These are phyloP conservation scores for Dillenia suffruticosa DNA, from an alignment of 164 flowering plant genomes.

Conservation along the genomic window DNA sequence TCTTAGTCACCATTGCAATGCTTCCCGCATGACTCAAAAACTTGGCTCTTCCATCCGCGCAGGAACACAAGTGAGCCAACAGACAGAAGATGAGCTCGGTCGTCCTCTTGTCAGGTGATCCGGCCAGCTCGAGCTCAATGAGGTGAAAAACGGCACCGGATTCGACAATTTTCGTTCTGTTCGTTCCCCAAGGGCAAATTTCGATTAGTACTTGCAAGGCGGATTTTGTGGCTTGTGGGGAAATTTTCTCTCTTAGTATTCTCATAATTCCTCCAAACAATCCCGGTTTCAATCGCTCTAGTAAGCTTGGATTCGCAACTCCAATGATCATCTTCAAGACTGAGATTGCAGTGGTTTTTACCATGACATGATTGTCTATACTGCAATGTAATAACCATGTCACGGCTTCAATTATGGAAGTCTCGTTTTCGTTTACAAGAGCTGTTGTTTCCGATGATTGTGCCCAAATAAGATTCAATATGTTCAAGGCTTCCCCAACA, in stretches of 20 bases:
- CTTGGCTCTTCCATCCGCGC: conserved; percentile 50
- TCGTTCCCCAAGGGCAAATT: conserved; percentile 38
- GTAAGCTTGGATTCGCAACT: conserved; percentile 8
- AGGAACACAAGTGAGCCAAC: conserved; percentile 33
- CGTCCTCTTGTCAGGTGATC: conserved; percentile 22
- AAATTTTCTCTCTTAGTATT: conserved; percentile 18
- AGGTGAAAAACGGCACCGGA: conserved; percentile 48
- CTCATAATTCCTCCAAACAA: conserved; percentile 34
- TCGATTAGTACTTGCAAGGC: conserved; percentile 38
- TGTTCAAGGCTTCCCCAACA: conserved; percentile 23
- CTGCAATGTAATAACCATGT: conserved; percentile 25
- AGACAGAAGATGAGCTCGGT: conserved; percentile 36
- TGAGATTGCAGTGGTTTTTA: conserved; percentile 27
- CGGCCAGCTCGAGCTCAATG: conserved; percentile 44
- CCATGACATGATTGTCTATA: not conserved
- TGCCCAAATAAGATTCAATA: conserved; percentile 24
- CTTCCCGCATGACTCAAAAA: conserved; percentile 41
- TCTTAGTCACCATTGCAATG: conserved; percentile 39
- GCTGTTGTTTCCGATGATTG: conserved; percentile 11
- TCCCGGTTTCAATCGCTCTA: conserved; percentile 32
- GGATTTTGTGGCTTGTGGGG: conserved; percentile 28
- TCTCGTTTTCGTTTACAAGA: conserved; percentile 7
- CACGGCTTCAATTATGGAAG: conserved; percentile 25
- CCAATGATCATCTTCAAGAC: conserved; percentile 33
- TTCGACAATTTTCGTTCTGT: conserved; percentile 41